These are phyloP conservation scores for Aquilaria malaccensis DNA, from an alignment of 345 rosid species.

Conservation along the genomic window DNA sequence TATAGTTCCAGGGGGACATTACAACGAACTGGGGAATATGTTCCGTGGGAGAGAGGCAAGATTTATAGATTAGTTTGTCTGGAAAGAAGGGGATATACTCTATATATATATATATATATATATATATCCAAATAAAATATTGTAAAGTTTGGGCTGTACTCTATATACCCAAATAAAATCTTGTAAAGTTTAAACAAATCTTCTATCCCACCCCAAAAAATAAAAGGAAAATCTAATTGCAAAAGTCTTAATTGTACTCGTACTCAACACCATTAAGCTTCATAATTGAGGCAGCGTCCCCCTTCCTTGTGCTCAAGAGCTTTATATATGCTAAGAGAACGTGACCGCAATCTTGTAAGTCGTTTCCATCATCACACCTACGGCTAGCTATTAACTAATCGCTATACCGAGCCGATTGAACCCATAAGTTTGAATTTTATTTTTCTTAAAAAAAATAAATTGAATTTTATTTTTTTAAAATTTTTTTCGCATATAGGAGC, in stretches of 20 bases:
- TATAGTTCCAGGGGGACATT: conserved; percentile 13
- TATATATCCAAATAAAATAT: background rate
- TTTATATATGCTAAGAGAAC: conserved; percentile 2
- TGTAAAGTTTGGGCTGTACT: conserved; percentile 6
- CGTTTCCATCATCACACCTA: conserved; percentile 32
- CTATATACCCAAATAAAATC: conserved; percentile 19
- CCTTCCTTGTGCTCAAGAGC: conserved; percentile 4
- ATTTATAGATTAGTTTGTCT: background rate
- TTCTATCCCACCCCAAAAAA: conserved; percentile 3
- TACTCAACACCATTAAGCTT: conserved; percentile 1
- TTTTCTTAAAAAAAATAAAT: too few species aligned
- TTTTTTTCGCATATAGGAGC: background rate
- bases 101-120: too few species aligned
- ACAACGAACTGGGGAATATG: conserved; percentile 24
- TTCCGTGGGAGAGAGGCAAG: background rate
- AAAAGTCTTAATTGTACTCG: background rate
- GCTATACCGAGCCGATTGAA: too few species aligned
- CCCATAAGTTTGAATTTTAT: too few species aligned
- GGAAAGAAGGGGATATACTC: conserved; percentile 5
- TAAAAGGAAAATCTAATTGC: background rate
- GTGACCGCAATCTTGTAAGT: background rate
- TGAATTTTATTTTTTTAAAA: too few species aligned
- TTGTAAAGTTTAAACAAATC: conserved; percentile 27
- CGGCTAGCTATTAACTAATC: too few species aligned
- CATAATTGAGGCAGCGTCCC: background rate